These are phyloP conservation scores for Trifolium pratense DNA, from an alignment of 306 rosid genomes.

Conservation along the genomic window DNA sequence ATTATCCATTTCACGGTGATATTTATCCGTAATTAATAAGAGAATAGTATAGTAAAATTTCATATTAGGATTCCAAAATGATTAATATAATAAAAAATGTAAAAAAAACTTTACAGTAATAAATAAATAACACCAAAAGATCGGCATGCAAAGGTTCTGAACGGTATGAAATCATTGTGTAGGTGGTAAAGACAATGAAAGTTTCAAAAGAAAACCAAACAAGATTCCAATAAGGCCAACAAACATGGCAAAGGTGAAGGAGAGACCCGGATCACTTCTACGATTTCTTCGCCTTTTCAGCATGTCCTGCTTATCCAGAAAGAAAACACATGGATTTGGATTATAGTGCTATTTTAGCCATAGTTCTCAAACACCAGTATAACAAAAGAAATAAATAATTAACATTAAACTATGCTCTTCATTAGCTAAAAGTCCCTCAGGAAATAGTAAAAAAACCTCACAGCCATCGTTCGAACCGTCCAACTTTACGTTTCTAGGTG, in stretches of 20 bases:
- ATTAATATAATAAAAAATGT: background rate
- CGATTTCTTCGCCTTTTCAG: constrained; percentile 60
- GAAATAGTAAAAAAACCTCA: too few species aligned
- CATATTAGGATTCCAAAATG: background rate
- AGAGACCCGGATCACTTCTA: constrained; percentile 65
- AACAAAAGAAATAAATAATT: background rate
- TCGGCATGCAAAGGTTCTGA: constrained; percentile 32
- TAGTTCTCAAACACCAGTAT: background rate
- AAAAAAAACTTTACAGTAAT: constrained; percentile 32
- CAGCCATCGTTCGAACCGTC: too few species aligned
- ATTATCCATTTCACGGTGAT: background rate
- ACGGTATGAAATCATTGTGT: constrained; percentile 46
- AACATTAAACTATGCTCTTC: too few species aligned
- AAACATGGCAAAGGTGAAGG: constrained; percentile 63
- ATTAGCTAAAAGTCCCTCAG: too few species aligned
- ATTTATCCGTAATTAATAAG: background rate
- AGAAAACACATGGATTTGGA: background rate
- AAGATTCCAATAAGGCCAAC: constrained; percentile 74
- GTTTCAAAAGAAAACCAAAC: constrained; percentile 79
- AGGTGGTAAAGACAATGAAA: constrained; percentile 65
- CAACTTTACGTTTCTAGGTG: too few species aligned
- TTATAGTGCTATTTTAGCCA: background rate
- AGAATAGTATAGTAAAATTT: background rate
- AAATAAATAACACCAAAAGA: constrained; percentile 16
- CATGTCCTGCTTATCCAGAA: constrained; percentile 54